Evolutionary conservation across 2,329 filamentous ascomycete genomes (phyloP), one percentile per base, ranked within the genome.

Genomic region (Aureobasidium vineae): DNA sequence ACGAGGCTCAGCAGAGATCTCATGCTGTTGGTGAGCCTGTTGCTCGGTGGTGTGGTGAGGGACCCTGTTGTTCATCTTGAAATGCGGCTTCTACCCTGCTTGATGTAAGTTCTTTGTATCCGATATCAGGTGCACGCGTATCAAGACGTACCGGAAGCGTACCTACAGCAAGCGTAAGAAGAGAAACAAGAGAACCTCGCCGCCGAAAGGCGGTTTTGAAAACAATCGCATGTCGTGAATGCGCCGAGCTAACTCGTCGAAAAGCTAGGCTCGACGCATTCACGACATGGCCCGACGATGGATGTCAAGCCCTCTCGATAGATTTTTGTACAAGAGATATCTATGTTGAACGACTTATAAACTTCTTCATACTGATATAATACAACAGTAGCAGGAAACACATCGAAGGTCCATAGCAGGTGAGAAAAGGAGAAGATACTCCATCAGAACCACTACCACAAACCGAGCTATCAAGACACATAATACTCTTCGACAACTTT

Each of bases 1-100:
- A 4, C 38, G 54, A 59, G 23, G 40, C 7, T 59, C 8, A 43
- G 54, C 5, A 5, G 36, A 15, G 16, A n/a, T 11, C 23, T 45
- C 2, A 26, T 31, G 23, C 54, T 57, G 11, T 6, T 41, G 53
- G 13, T 19, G 23, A 40, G 38, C 33, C 5, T 59, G 40, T 26
- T 59, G 38, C 28, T 45, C 40, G 11, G 40, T n/a, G 40, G 40
- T 15, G 23, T 59, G 54, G 54, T 59, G 54, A 59, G 54, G 54
- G 54, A 45, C 54, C 38, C 54, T 59, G 54, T 45, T 43, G 40
- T 43, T 33, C 54, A 59, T 59, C 54, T 31, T 45, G 40, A 0
- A 59, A 40, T 45, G 38, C 26, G 2, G 16, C 40, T 31, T 8
- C 40, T 45, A 41, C 41, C 21, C 21, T 41, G 26, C n/a, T 41